These are phyloP conservation scores for Aechmea fasciata DNA, from an alignment of 176 grass and related monocot genomes.

Conservation along the genomic window DNA sequence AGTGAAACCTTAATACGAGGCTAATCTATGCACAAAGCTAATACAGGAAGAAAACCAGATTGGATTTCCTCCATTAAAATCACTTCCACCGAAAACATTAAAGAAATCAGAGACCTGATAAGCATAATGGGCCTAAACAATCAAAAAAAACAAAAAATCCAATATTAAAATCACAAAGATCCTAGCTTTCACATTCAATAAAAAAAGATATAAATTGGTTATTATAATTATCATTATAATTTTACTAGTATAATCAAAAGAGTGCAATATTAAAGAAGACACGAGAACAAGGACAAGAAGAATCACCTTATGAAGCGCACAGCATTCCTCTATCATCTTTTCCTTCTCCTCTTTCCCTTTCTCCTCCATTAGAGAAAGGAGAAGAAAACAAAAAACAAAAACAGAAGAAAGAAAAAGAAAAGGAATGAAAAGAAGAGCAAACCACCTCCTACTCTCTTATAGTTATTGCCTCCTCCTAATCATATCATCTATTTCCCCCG, in stretches of 20 bases:
- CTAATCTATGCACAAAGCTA: not conserved
- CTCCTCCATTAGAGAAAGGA: slow-evolving; percentile 7
- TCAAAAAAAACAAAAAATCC: not conserved
- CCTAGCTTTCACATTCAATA: not conserved
- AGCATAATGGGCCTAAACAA: not conserved
- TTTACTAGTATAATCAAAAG: not conserved
- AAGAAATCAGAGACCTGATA: not conserved
- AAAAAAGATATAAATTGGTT: not conserved
- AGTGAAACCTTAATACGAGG: not conserved
- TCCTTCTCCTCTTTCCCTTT: slow-evolving; percentile 28
- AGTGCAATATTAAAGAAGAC: not conserved
- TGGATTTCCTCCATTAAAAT: not conserved
- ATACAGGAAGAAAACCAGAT: not conserved
- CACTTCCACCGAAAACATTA: not conserved
- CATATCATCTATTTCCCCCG: not conserved
- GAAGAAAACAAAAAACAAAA: not conserved
- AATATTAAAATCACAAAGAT: not conserved
- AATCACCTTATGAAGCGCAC: slow-evolving; percentile 8
- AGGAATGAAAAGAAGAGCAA: not conserved
- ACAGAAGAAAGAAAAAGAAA: not conserved
- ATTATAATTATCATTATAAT: not conserved
- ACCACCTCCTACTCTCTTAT: not conserved
- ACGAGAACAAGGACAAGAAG: not conserved
- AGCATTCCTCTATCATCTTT: slow-evolving; percentile 21
- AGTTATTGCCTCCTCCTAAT: not conserved